Conservation (phyloP, 768 basidiomycete species). For the Hemileccinum impolitum region DNA sequence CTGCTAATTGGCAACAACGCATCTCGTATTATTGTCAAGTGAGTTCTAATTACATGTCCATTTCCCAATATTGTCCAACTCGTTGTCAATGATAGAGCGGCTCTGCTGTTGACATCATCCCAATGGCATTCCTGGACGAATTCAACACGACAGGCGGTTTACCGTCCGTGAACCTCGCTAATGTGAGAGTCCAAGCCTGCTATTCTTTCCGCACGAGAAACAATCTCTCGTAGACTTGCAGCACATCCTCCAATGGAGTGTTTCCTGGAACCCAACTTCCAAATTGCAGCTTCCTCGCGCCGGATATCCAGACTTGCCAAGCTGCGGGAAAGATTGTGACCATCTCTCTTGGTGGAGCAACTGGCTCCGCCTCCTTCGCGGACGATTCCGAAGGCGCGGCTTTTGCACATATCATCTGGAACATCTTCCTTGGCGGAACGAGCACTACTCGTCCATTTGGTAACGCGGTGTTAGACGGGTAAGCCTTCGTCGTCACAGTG, state of each 20-base stretch:
- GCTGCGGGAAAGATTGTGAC: slow-evolving; percentile 60
- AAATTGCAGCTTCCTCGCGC: slow-evolving; percentile 58
- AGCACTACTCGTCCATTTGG: slow-evolving; percentile 70
- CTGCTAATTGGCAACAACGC: slow-evolving; percentile 30
- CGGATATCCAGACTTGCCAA: slow-evolving; percentile 65
- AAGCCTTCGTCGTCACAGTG: background rate
- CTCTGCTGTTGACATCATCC: slow-evolving; percentile 50
- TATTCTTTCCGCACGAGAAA: background rate
- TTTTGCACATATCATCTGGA: slow-evolving; percentile 69
- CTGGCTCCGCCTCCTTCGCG: slow-evolving; percentile 58
- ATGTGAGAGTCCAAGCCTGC: slow-evolving; percentile 35
- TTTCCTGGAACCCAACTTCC: slow-evolving; percentile 63
- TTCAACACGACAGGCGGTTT: slow-evolving; percentile 57
- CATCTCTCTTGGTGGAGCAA: slow-evolving; percentile 60
- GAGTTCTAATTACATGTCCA: background rate
- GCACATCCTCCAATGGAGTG: slow-evolving; percentile 48
- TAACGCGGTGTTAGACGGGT: slow-evolving; percentile 70
- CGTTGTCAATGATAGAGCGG: slow-evolving; percentile 38
- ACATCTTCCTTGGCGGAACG: slow-evolving; percentile 62
- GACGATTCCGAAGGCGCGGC: slow-evolving; percentile 53
- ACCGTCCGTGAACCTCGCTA: slow-evolving; percentile 60
- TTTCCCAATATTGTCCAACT: background rate
- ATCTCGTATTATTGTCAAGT: slow-evolving; percentile 34
- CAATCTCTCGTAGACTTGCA: slow-evolving; percentile 50
- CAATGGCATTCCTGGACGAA: slow-evolving; percentile 57